Evolutionary conservation across 371 early-diverging fungal species (phyloP).

Genomic region (Mucor circinelloides): DNA sequence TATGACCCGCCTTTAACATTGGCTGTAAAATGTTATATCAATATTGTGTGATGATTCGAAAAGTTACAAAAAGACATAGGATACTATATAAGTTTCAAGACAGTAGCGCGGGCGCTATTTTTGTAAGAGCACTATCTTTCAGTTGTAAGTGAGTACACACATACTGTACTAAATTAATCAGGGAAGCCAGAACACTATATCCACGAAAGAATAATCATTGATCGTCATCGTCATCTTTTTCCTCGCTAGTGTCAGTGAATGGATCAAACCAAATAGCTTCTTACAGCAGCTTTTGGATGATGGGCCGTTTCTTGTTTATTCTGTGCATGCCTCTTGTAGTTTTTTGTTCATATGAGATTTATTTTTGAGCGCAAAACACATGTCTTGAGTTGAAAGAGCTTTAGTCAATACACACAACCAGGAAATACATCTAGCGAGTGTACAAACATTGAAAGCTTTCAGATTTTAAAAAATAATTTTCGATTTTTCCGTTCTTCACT

Average conservation of each 20-base stretch:
- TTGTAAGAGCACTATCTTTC: too few species aligned
- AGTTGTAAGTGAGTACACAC: too few species aligned
- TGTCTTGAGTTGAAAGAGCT: constrained; percentile 14
- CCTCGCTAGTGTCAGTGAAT: constrained; percentile 9
- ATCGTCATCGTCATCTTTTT: constrained; percentile 14
- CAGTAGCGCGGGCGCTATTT: too few species aligned
- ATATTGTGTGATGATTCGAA: too few species aligned
- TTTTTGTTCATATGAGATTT: constrained; percentile 13
- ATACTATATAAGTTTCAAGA: too few species aligned
- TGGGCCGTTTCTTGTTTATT: constrained; percentile 15
- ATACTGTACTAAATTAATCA: too few species aligned
- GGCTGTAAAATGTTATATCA: too few species aligned
- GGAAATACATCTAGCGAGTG: constrained; percentile 14
- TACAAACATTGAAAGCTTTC: constrained; percentile 3
- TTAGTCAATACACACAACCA: constrained; percentile 16
- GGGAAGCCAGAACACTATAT: too few species aligned
- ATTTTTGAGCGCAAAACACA: constrained; percentile 14
- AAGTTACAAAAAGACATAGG: too few species aligned
- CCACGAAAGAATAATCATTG: constrained; percentile 14
- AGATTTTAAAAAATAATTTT: neutral
- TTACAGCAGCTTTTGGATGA: constrained; percentile 6
- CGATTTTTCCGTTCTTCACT: constrained; percentile 4
- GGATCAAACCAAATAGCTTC: constrained; percentile 17
- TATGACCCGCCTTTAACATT: too few species aligned
- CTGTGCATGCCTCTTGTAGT: constrained; percentile 16